Conservation (phyloP, 208 protist species). For the Wallacemonas sp. region DNA sequence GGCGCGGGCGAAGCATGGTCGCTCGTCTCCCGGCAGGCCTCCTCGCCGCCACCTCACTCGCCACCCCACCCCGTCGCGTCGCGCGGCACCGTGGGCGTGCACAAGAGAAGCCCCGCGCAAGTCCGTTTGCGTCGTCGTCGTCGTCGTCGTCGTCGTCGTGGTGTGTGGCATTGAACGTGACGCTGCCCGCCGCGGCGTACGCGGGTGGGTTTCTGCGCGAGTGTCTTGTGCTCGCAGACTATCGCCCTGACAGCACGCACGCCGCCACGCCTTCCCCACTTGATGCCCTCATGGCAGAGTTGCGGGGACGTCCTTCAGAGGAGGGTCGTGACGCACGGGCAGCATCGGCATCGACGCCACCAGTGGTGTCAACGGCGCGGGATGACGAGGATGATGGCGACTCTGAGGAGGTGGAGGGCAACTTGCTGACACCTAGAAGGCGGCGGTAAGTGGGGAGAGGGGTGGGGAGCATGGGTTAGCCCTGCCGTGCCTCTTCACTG, state of each 20-base stretch:
- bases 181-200: conserved; percentile 51
- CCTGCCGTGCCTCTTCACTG: too few relatives aligned
- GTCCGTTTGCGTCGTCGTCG: too few relatives aligned
- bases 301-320: too few relatives aligned
- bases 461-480: too few relatives aligned
- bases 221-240: conserved; percentile 6
- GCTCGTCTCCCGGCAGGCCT: conserved; percentile 72
- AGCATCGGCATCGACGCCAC: too few relatives aligned
- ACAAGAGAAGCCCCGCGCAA: too few relatives aligned
- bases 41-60: conserved; percentile 29
- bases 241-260: too few relatives aligned
- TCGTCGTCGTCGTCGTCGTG: conserved; percentile 14
- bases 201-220: conserved; percentile 56
- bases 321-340: too few relatives aligned
- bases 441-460: too few relatives aligned
- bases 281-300: conserved; percentile 17
- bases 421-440: not conserved
- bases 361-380: too few relatives aligned
- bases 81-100: too few relatives aligned
- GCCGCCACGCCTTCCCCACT: not conserved
- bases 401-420: conserved; percentile 1
- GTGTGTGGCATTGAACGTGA: conserved; percentile 68
- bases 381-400: not conserved
- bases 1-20: conserved; percentile 55
- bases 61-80: conserved; percentile 13